Base-by-base conservation (phyloP, 371 early-diverging fungal genomes). In the Apophysomyces sp. region DNA sequence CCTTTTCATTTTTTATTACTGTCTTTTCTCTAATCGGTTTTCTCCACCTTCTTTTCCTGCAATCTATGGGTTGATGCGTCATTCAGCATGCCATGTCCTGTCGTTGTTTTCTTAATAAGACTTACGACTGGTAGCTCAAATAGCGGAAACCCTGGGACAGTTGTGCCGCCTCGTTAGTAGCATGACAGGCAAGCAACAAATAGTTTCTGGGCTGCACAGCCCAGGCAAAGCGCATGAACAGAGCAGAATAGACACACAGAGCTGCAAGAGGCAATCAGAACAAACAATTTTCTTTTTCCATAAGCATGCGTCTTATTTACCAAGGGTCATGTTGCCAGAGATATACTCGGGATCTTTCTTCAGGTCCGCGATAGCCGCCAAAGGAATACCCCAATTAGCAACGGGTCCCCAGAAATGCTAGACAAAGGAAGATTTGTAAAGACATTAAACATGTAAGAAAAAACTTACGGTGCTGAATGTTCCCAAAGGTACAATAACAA, bases 301-400 rank as follows among this genome's bases (percentile, higher is more conserved):
- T n/a, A n/a, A n/a, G 15, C 40, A 51, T 44, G 49, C 9, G 18
- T 18, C 9, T 44, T 16, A 44, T 21, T 44, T 74, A 89, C 90
- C 90, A 11, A 65, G 62, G 18, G 94, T 97, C 98, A 97, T 97
- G 63, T 92, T 94, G 54, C 94, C 94, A 51, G 89, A 89, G 70
- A 97, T 97, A 68, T 89, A 72, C 65, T 95, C 95, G 9, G 97
- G 93, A 63, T 89, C 89, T 76, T 96, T 94, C 60, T 88, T 83
- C 61, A 87, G 86, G 76, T 97, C 98, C 24, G 94, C 91, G 58
- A 97, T 90, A 24, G 96, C 98, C 27, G 97, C 97, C 39, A 93
- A 63, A 44, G 97, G 97, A 52, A 97, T 85, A 56, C 97, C 97
- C 97, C 97, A 97, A 83, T 96, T 97, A 57, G 93, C 96, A 27